Evolutionary conservation across 202 grass and related monocot genomes (phyloP).

Genomic region (Carex sylvatica): DNA sequence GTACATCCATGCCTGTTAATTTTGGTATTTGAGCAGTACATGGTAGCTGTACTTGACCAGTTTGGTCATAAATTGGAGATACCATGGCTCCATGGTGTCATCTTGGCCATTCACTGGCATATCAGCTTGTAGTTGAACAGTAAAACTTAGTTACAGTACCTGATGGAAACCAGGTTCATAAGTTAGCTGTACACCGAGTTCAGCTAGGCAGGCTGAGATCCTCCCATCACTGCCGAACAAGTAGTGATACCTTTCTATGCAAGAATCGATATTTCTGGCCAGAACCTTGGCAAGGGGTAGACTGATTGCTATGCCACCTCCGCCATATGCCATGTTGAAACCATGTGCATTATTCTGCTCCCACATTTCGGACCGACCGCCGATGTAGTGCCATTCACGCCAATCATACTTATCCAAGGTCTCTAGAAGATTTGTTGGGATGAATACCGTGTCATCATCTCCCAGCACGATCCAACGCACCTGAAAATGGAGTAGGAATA

Average conservation of each 20-base stretch:
- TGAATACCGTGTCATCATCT: slow-evolving; percentile 89
- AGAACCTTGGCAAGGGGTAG: slow-evolving; percentile 70
- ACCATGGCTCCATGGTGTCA: neutral
- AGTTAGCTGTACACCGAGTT: slow-evolving; percentile 86
- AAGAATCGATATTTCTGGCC: slow-evolving; percentile 58
- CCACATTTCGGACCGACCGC: slow-evolving; percentile 65
- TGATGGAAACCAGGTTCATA: slow-evolving; percentile 90
- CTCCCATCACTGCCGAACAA: slow-evolving; percentile 83
- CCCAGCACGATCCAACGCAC: slow-evolving; percentile 76
- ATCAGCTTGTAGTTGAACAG: neutral
- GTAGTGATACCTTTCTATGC: slow-evolving; percentile 83
- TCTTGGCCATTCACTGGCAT: neutral
- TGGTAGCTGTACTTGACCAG: neutral
- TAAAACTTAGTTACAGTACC: slow-evolving; percentile 34
- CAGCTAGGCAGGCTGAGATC: slow-evolving; percentile 70
- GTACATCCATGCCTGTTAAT: neutral
- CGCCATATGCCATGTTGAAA: slow-evolving; percentile 82
- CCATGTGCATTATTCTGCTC: slow-evolving; percentile 70
- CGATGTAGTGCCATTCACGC: slow-evolving; percentile 78
- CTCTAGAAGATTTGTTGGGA: slow-evolving; percentile 64
- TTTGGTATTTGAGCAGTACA: neutral
- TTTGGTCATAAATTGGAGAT: neutral
- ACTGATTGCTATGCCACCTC: slow-evolving; percentile 78
- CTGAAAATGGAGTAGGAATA: neutral
- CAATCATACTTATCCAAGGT: slow-evolving; percentile 65